Conservation (phyloP, 306 rosid genomes). For the Datisca glomerata region DNA sequence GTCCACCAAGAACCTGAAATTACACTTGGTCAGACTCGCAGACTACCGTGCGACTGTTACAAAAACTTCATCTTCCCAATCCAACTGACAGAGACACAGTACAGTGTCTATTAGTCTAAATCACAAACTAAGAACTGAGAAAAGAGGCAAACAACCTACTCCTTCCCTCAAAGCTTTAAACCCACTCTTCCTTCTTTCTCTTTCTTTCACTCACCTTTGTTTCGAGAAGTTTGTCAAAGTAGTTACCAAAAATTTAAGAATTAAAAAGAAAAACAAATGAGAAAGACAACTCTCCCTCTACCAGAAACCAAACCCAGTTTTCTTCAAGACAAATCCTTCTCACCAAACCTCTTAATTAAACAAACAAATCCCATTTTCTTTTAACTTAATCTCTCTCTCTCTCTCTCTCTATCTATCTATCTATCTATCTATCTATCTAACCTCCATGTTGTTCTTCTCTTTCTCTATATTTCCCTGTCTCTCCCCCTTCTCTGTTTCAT, state of each 20-base stretch:
- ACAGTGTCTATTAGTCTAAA: not conserved
- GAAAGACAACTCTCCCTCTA: conserved; percentile 52
- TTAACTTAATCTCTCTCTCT: conserved; percentile 11
- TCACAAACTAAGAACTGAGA: not conserved
- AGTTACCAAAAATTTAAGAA: conserved; percentile 21
- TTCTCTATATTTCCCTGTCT: conserved; percentile 28
- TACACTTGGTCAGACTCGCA: too few species aligned
- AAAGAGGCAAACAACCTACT: not conserved
- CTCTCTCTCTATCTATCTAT: too few species aligned
- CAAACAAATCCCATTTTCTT: conserved; percentile 25
- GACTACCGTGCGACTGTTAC: too few species aligned
- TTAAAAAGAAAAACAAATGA: conserved; percentile 14
- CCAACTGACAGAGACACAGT: conserved; percentile 1
- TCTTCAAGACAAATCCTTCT: conserved; percentile 48
- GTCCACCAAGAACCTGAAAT: too few species aligned
- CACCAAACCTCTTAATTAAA: conserved; percentile 60
- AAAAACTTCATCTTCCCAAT: not conserved
- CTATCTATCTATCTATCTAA: conserved; percentile 1
- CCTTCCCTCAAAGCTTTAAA: conserved; percentile 28
- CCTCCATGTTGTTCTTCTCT: conserved; percentile 20
- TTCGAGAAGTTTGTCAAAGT: conserved; percentile 15
- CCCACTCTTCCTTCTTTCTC: conserved; percentile 39
- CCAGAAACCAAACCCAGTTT: conserved; percentile 25
- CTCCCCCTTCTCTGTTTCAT: conserved; percentile 5
- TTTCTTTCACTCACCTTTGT: not conserved